Conservation (phyloP, 202 grass and related monocot genomes). For the Brachypodium distachyon region DNA sequence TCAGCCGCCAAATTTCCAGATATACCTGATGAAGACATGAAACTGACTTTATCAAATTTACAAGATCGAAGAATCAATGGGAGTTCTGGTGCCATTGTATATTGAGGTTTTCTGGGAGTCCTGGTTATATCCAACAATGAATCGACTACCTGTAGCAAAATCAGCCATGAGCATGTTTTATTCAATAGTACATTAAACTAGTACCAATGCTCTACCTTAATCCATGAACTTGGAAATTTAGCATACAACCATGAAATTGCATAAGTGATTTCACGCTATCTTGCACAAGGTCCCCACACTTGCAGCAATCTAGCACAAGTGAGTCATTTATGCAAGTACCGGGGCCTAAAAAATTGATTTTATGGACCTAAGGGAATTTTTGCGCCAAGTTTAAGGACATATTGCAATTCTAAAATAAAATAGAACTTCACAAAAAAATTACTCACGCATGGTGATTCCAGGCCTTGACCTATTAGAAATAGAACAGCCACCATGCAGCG, state of each 20-base stretch:
- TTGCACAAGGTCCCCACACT: not conserved
- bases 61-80: constrained; percentile 75
- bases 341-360: not conserved
- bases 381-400: not conserved
- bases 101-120: constrained; percentile 86
- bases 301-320: not conserved
- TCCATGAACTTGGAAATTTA: not conserved
- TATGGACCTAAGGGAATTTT: not conserved
- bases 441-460: constrained; percentile 87
- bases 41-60: constrained; percentile 57
- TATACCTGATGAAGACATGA: constrained; percentile 85
- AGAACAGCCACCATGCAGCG: constrained; percentile 92
- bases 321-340: not conserved
- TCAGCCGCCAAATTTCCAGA: not conserved
- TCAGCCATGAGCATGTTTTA: not conserved
- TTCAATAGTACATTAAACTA: not conserved
- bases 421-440: not conserved
- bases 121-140: constrained; percentile 65
- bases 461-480: constrained; percentile 82
- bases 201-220: not conserved
- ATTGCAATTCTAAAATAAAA: not conserved
- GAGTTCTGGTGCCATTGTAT: constrained; percentile 81
- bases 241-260: not conserved
- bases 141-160: constrained; percentile 59
- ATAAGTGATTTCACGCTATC: not conserved